phyloP scores from a whole-genome alignment of 192 early-diverging fungal genomes.

The Phycomyces blakesleeanus region DNA sequence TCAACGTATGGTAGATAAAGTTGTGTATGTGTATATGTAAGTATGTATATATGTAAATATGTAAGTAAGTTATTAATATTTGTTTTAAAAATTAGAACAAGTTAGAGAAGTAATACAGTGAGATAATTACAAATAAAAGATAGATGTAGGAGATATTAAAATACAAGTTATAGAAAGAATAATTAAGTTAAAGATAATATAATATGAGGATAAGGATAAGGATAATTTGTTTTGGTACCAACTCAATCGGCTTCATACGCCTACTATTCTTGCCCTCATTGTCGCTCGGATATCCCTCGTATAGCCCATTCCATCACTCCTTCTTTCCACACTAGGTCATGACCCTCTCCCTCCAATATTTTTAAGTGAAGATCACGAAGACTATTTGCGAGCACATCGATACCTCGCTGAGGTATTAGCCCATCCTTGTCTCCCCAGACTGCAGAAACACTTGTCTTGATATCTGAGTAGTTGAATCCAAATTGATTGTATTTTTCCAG shows the following conservation, averaged over 20 bases:
- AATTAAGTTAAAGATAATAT: too few relatives aligned
- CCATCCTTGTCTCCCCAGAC: conserved; percentile 41
- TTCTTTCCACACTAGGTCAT: conserved; percentile 42
- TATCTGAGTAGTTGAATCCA: conserved; percentile 33
- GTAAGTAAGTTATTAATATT: too few relatives aligned
- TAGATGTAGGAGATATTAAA: too few relatives aligned
- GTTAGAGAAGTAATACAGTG: too few relatives aligned
- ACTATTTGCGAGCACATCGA: conserved; percentile 29
- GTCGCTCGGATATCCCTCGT: conserved; percentile 26
- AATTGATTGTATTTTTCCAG: conserved; percentile 39
- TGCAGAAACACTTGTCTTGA: conserved; percentile 25
- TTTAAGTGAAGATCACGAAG: conserved; percentile 32
- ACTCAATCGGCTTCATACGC: not conserved
- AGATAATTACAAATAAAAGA: too few relatives aligned
- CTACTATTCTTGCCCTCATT: not conserved
- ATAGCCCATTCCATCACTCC: conserved; percentile 39
- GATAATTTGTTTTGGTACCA: not conserved
- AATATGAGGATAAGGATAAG: too few relatives aligned
- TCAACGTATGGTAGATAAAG: too few relatives aligned
- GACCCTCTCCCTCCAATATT: conserved; percentile 37
- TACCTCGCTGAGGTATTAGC: conserved; percentile 27
- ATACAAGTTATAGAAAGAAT: too few relatives aligned
- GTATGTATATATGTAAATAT: too few relatives aligned
- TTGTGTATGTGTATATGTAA: too few relatives aligned
- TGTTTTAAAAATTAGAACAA: too few relatives aligned